A percentile compares a stretch with the other conserved stretches of the same genome.
These are phyloP conservation scores for Sporobolomyces pararoseus DNA, from an alignment of 768 basidiomycete species.

Conservation along the genomic window DNA sequence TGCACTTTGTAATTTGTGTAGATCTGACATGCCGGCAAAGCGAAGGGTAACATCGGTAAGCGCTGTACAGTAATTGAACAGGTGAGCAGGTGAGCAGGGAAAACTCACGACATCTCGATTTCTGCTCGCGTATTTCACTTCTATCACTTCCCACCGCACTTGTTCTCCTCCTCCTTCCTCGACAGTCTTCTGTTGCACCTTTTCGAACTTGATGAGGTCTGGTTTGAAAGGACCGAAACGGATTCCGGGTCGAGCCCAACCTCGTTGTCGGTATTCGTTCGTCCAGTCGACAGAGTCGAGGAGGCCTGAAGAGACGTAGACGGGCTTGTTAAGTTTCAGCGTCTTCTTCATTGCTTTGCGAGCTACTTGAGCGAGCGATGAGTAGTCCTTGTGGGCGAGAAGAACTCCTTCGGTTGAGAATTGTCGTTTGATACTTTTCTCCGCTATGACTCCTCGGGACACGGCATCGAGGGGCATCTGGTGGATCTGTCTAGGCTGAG, in stretches of 20 bases:
- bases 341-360: conserved; percentile 49
- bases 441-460: conserved; percentile 8
- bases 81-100: background rate
- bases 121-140: conserved; percentile 29
- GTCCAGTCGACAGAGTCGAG: conserved; percentile 22
- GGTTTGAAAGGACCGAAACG: conserved; percentile 30
- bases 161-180: background rate
- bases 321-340: background rate
- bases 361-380: background rate
- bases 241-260: conserved; percentile 30
- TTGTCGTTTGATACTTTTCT: conserved; percentile 19
- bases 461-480: conserved; percentile 12
- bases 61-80: accelerated
- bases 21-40: too few species aligned
- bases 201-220: conserved; percentile 30
- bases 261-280: conserved; percentile 20
- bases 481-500: background rate
- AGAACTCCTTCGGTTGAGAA: background rate
- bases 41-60: too few species aligned
- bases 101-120: conserved; percentile 7
- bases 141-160: conserved; percentile 30
- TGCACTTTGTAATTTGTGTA: conserved; percentile 37
- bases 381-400: conserved; percentile 19
- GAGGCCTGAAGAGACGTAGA: conserved; percentile 17
- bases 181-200: background rate